Base-by-base conservation (phyloP, 1,284 basidiomycete genomes). In the Mycena citricolor region DNA sequence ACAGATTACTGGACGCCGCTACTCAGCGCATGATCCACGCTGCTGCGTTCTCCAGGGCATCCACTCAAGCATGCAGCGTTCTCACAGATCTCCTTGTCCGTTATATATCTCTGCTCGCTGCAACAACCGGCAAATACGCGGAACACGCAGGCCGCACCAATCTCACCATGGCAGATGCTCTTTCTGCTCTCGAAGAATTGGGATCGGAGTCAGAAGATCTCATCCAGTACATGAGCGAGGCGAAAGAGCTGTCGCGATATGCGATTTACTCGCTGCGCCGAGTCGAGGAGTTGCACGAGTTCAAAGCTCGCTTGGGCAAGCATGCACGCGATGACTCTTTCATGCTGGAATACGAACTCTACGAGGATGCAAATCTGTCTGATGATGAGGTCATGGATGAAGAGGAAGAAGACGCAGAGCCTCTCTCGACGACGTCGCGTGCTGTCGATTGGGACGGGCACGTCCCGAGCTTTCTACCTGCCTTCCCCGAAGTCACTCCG, bases 11-110 rank as follows among this genome's bases (percentile, higher is more conserved):
- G 42, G 85, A 88, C 64, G 72, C 81, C 7, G 77, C 74, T 0
- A 76, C 77, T 1, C 71, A 81, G 55, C 76, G 81, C 47, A 83
- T 83, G 16, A 72, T 90, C 8, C 86, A 90, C 54, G 81, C 85
- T 0, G 77, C 88, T 54, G 74, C 73, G 47, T 90, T 90, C 64
- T 77, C 82, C 35, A 76, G 84, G 32, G 76, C 86, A 0, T 90
- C 86, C 5, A 65, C 77, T 1, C 81, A 83, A 55, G 86, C 87
- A 4, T 71, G 80, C 11, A 65, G 76, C 26, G 74, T 83, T 14
- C 71, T 90, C 37, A 82, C 84, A 8, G 85, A 84, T 61, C 67
- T 89, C 51, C 73, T 90, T 49, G 72, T 82, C 31, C 79, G 83
- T 41, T 90, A 89, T 61, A 66, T 89, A 41, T 55, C 73, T 12